Percentiles rank a stretch among this genome's conserved stretches.
phyloP scores from a whole-genome alignment of 2,329 filamentous ascomycete species.

The Cercospora sojina region DNA sequence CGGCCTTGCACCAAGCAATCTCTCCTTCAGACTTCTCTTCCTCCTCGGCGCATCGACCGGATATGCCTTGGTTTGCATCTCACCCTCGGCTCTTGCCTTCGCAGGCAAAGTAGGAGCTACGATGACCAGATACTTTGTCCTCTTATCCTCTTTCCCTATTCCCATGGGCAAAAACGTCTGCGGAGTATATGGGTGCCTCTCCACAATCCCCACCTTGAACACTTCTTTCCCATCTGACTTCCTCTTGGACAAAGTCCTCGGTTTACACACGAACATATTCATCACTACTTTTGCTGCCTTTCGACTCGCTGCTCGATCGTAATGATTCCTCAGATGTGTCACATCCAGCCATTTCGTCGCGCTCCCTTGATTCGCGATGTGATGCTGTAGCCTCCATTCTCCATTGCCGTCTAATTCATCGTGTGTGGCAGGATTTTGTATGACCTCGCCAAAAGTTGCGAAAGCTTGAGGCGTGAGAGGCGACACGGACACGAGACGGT shows the following conservation, averaged over 20 bases:
- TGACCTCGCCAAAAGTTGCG: conserved; percentile 76
- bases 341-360: conserved; percentile 84
- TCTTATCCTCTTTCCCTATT: conserved; percentile 47
- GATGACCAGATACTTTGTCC: conserved; percentile 72
- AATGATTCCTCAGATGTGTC: conserved; percentile 70
- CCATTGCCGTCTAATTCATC: conserved; percentile 33
- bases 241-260: conserved; percentile 52
- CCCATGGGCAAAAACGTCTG: conserved; percentile 87
- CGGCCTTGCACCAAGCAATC: conserved; percentile 45
- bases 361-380: conserved; percentile 77
- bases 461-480: conserved; percentile 59
- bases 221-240: conserved; percentile 32
- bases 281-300: conserved; percentile 62
- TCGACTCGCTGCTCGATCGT: conserved; percentile 63
- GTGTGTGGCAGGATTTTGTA: conserved; percentile 63
- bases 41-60: conserved; percentile 45
- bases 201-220: conserved; percentile 72
- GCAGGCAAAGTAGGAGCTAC: conserved; percentile 75
- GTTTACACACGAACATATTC: conserved; percentile 87
- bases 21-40: conserved; percentile 38
- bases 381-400: conserved; percentile 43
- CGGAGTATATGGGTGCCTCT: conserved; percentile 89
- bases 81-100: neutral
- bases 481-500: neutral
- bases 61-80: conserved; percentile 23